phyloP scores from a whole-genome alignment of 352 stramenopile species.

The Globisporangium emineosum region DNA sequence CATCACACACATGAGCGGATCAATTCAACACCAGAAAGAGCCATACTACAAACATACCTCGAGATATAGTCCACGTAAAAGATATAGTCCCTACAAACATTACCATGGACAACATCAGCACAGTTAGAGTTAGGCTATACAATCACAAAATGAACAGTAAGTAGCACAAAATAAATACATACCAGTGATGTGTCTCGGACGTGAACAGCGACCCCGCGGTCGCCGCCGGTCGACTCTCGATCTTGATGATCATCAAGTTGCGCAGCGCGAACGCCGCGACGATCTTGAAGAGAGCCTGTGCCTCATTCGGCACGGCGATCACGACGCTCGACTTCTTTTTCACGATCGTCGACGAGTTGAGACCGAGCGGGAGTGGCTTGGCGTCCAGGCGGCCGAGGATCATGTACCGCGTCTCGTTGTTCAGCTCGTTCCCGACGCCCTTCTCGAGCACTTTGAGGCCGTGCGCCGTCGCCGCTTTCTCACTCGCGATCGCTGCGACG shows the following conservation, averaged over 20 bases:
- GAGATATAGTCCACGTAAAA: constrained; percentile 79
- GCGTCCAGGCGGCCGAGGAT: constrained; percentile 60
- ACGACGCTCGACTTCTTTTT: constrained; percentile 69
- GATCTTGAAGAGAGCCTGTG: constrained; percentile 73
- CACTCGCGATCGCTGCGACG: constrained; percentile 60
- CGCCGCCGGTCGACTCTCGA: constrained; percentile 70
- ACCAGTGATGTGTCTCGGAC: constrained; percentile 70
- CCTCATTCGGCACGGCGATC: constrained; percentile 65
- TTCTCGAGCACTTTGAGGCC: constrained; percentile 54
- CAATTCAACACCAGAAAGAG: too few species aligned
- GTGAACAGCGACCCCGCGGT: constrained; percentile 58
- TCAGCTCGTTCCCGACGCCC: constrained; percentile 57
- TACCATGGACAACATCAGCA: background rate
- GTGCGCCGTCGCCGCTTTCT: constrained; percentile 51
- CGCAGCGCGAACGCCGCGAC: constrained; percentile 73
- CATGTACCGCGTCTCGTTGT: constrained; percentile 75
- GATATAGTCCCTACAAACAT: constrained; percentile 61
- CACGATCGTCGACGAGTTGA: constrained; percentile 11
- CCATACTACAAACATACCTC: constrained; percentile 38
- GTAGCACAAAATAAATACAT: background rate
- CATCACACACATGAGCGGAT: background rate
- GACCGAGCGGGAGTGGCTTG: constrained; percentile 32
- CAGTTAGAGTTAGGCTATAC: background rate
- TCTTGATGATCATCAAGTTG: constrained; percentile 80
- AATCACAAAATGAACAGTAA: background rate